phyloP scores from a whole-genome alignment of 2,329 filamentous ascomycete genomes.

The Volutella citrinella region DNA sequence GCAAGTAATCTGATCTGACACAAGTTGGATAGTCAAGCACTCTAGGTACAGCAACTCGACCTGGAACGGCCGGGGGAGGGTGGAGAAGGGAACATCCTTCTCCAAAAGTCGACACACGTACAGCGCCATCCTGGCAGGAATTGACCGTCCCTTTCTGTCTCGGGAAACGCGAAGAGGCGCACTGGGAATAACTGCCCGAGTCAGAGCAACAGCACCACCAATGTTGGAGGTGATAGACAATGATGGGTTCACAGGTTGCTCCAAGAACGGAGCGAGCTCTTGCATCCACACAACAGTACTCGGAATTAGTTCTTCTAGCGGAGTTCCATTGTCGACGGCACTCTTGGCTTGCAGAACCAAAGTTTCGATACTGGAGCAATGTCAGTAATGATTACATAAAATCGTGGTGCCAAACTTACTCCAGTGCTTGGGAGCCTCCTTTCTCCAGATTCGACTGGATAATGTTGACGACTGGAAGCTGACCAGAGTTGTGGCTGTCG shows the following conservation, averaged over 20 bases:
- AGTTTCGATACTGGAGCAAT: conserved; percentile 45
- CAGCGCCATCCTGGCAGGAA: conserved; percentile 71
- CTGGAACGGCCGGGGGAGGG: conserved; percentile 40
- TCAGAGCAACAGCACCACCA: conserved; percentile 67
- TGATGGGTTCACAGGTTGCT: conserved; percentile 53
- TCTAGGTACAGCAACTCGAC: conserved; percentile 52
- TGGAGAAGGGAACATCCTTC: conserved; percentile 35
- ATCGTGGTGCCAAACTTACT: conserved; percentile 34
- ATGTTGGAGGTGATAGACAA: conserved; percentile 72
- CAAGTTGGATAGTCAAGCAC: conserved; percentile 48
- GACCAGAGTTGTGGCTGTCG: conserved; percentile 40
- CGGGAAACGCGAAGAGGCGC: conserved; percentile 36
- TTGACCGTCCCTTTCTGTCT: conserved; percentile 68
- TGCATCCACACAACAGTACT: conserved; percentile 61
- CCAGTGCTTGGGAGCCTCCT: conserved; percentile 46
- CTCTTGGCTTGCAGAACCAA: conserved; percentile 45
- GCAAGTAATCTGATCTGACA: conserved; percentile 52
- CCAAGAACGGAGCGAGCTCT: conserved; percentile 56
- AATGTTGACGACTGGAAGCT: conserved; percentile 46
- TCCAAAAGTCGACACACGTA: conserved; percentile 62
- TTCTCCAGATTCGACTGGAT: conserved; percentile 54
- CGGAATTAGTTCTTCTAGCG: conserved; percentile 57
- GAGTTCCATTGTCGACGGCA: conserved; percentile 26
- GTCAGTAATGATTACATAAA: neutral
- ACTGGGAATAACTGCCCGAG: conserved; percentile 48